These are phyloP conservation scores for Kazachstania bromeliacearum DNA, from an alignment of 805 yeast genomes.

Conservation along the genomic window DNA sequence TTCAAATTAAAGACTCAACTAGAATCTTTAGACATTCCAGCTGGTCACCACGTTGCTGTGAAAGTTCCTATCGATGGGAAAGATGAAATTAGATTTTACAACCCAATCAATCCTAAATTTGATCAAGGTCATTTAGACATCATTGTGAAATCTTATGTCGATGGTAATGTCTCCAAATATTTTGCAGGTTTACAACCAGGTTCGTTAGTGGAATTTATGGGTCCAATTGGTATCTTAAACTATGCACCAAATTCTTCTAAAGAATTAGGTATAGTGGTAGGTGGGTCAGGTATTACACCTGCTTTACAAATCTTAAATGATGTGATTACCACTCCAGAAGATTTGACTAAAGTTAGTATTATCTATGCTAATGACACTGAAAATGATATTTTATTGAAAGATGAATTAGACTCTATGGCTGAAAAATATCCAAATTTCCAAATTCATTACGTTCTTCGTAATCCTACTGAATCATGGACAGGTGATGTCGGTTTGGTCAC, in stretches of 20 bases:
- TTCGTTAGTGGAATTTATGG: constrained; percentile 59
- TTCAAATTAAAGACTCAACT: constrained; percentile 53
- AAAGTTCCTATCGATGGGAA: constrained; percentile 31
- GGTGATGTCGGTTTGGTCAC: constrained; percentile 55
- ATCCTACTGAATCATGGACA: constrained; percentile 43
- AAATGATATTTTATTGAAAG: constrained; percentile 63
- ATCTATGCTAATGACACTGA: constrained; percentile 68
- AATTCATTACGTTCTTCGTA: constrained; percentile 48
- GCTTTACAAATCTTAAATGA: constrained; percentile 70
- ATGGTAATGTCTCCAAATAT: constrained; percentile 58
- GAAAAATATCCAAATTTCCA: constrained; percentile 52
- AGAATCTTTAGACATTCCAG: constrained; percentile 56
- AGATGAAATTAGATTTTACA: constrained; percentile 49
- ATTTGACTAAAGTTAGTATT: constrained; percentile 49
- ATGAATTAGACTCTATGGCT: constrained; percentile 63
- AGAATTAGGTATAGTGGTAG: constrained; percentile 63
- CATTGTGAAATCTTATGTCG: constrained; percentile 63
- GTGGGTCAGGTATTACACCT: constrained; percentile 89
- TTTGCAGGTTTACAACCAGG: constrained; percentile 60
- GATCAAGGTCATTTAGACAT: constrained; percentile 71
- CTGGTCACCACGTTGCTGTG: constrained; percentile 69
- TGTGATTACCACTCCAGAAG: constrained; percentile 60
- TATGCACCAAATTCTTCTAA: constrained; percentile 51
- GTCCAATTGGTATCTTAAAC: constrained; percentile 68
- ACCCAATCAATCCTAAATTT: constrained; percentile 63